A percentile compares a stretch with the other conserved stretches of the same genome.
Evolutionary conservation across 768 basidiomycete genomes (phyloP).

Genomic region (Mycena galopus): DNA sequence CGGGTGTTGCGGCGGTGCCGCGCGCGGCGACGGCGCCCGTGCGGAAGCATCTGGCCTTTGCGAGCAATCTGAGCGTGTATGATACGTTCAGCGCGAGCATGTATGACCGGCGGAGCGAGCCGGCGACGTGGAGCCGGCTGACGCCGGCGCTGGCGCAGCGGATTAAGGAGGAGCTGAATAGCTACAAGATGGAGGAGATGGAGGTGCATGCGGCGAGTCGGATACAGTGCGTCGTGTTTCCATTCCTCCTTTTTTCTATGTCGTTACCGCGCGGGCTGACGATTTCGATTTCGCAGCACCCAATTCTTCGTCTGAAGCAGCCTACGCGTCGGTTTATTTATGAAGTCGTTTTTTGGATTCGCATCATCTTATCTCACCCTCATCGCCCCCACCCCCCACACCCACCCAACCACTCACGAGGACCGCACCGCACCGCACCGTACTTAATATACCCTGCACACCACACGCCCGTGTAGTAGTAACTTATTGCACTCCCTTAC

Average conservation of each 20-base stretch:
- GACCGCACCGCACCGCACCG: neutral
- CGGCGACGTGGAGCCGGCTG: constrained; percentile 95
- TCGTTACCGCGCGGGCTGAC: constrained; percentile 6
- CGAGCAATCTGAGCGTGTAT: constrained; percentile 93
- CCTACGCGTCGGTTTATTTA: constrained; percentile 33
- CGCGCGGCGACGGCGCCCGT: constrained; percentile 77
- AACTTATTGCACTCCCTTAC: constrained; percentile 35
- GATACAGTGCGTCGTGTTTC: constrained; percentile 77
- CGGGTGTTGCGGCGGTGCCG: constrained; percentile 69
- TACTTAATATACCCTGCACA: constrained; percentile 3
- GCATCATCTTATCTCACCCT: neutral
- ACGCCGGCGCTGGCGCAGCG: constrained; percentile 95
- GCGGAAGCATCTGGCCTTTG: constrained; percentile 84
- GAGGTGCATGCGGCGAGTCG: constrained; percentile 95
- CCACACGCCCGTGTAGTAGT: constrained; percentile 27
- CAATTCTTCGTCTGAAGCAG: constrained; percentile 85
- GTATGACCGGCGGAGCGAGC: constrained; percentile 96
- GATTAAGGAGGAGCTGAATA: constrained; percentile 98
- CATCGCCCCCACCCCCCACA: constrained; percentile 3
- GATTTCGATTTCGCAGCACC: constrained; percentile 65
- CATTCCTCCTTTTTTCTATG: constrained; percentile 22
- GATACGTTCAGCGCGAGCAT: constrained; percentile 94
- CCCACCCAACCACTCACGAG: constrained; percentile 26
- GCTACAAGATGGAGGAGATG: constrained; percentile 99
- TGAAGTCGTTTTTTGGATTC: constrained; percentile 45